Evolutionary conservation across 2,329 filamentous ascomycete genomes (phyloP).

Genomic region (Didymella exigua): DNA sequence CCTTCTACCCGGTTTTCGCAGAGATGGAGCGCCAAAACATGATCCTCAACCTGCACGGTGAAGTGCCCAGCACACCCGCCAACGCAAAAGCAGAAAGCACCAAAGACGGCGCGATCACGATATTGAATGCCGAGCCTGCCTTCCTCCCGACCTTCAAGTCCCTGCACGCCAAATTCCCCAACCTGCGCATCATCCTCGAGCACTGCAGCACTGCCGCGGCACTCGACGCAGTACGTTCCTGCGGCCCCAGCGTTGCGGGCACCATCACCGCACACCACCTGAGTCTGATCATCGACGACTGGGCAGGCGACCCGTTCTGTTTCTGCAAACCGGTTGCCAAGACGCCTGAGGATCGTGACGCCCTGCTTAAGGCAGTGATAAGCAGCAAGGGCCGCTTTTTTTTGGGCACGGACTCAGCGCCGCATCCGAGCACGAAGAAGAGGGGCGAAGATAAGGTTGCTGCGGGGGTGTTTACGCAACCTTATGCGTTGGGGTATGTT

Average conservation of each 20-base stretch:
- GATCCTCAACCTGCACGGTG: constrained; percentile 92
- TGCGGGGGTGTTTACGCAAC: constrained; percentile 81
- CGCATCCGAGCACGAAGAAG: constrained; percentile 68
- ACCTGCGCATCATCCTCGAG: constrained; percentile 70
- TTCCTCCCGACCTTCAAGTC: constrained; percentile 81
- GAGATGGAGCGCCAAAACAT: constrained; percentile 85
- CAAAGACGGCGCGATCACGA: constrained; percentile 40
- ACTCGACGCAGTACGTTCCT: constrained; percentile 75
- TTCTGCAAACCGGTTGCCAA: constrained; percentile 75
- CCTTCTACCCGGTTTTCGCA: constrained; percentile 80
- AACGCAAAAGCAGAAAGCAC: constrained; percentile 16
- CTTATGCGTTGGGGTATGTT: constrained; percentile 69
- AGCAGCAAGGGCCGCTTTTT: constrained; percentile 69
- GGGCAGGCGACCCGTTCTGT: constrained; percentile 71
- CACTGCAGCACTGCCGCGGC: constrained; percentile 88
- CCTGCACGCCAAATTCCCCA: constrained; percentile 77
- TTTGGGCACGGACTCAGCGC: constrained; percentile 74
- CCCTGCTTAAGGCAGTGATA: constrained; percentile 67
- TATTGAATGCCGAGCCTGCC: constrained; percentile 70
- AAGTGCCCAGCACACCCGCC: constrained; percentile 65
- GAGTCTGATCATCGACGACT: constrained; percentile 78
- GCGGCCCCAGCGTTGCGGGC: constrained; percentile 76
- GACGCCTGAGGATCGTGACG: constrained; percentile 72
- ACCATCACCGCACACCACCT: constrained; percentile 90
- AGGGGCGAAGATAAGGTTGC: constrained; percentile 59